Percentiles rank a stretch among this genome's conserved stretches.
phyloP scores from a whole-genome alignment of 805 yeast species.

The Torulaspora microellipsoides region DNA sequence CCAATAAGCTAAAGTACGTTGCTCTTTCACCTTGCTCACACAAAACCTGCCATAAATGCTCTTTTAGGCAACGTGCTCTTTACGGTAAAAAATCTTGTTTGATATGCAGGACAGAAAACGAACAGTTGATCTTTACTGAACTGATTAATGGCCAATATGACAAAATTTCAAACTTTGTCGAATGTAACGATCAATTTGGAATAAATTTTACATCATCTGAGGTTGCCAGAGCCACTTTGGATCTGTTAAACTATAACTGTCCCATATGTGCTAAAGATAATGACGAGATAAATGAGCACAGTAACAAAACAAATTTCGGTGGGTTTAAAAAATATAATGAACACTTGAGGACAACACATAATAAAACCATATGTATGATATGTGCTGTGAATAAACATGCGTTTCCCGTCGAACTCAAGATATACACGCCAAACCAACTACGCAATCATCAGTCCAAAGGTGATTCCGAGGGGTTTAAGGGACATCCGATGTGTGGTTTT shows the following conservation, averaged over 20 bases:
- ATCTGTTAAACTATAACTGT: constrained; percentile 54
- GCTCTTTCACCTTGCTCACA: constrained; percentile 84
- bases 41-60: constrained; percentile 74
- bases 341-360: constrained; percentile 65
- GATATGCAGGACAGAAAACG: constrained; percentile 74
- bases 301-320: constrained; percentile 34
- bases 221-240: constrained; percentile 47
- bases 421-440: constrained; percentile 58
- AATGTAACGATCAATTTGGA: constrained; percentile 43
- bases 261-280: constrained; percentile 37
- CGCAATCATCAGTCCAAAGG: constrained; percentile 69
- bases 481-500: constrained; percentile 85
- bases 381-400: constrained; percentile 76
- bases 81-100: constrained; percentile 72
- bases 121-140: constrained; percentile 54
- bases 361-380: constrained; percentile 60
- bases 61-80: constrained; percentile 76
- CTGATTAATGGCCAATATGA: constrained; percentile 36
- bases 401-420: constrained; percentile 64
- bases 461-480: constrained; percentile 72
- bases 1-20: constrained; percentile 57
- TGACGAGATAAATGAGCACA: neutral
- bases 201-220: constrained; percentile 54
- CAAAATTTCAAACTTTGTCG: constrained; percentile 36
- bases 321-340: constrained; percentile 55